Evolutionary conservation across 192 early-diverging fungal species (phyloP).

Genomic region (Funneliformis geosporum): DNA sequence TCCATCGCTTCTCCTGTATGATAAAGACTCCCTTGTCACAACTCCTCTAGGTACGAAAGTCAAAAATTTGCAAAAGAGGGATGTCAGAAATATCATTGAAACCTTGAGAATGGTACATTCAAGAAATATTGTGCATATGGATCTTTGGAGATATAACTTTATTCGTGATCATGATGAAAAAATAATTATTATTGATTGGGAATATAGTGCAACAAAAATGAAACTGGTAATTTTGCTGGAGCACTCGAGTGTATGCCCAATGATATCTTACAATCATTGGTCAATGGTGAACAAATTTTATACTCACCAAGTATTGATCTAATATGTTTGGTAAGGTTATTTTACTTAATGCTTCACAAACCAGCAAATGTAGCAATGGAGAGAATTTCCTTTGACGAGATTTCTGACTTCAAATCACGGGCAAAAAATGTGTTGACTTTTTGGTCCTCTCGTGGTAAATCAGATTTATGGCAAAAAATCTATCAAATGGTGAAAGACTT

Average conservation of each 20-base stretch:
- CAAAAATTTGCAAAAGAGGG: background rate
- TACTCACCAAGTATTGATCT: conserved; percentile 22
- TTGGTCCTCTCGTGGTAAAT: conserved; percentile 12
- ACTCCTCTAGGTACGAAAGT: conserved; percentile 8
- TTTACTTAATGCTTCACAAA: conserved; percentile 28
- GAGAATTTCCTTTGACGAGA: conserved; percentile 9
- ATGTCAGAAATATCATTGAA: conserved; percentile 17
- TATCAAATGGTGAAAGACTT: conserved; percentile 3
- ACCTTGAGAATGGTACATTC: background rate
- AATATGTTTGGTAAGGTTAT: conserved; percentile 14
- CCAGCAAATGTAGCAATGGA: conserved; percentile 9
- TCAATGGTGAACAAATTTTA: conserved; percentile 1
- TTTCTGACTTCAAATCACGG: conserved; percentile 2
- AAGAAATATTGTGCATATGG: background rate
- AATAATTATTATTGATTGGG: conserved; percentile 28
- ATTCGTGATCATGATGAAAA: conserved; percentile 15
- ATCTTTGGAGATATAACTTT: conserved; percentile 19
- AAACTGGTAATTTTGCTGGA: background rate
- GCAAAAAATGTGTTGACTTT: conserved; percentile 7
- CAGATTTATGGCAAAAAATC: background rate
- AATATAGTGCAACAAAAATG: conserved; percentile 15
- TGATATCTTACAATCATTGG: conserved; percentile 5
- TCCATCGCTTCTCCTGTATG: background rate
- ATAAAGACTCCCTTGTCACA: background rate
- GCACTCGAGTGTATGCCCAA: conserved; percentile 1